phyloP scores from a whole-genome alignment of 1,284 basidiomycete species.

The Sporisorium exsertum region DNA sequence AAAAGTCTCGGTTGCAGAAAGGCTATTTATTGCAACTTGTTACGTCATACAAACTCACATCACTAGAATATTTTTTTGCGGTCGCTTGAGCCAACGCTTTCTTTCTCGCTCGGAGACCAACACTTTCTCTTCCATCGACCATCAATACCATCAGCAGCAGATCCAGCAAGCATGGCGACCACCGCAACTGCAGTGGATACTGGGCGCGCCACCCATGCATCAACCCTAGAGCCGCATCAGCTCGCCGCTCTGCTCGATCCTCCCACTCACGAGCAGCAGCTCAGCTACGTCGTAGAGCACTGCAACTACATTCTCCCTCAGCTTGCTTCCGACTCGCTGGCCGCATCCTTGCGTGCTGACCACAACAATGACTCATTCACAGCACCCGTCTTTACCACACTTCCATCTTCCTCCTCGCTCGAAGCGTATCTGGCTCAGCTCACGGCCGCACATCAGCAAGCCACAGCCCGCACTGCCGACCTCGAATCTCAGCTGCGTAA shows the following conservation, averaged over 20 bases:
- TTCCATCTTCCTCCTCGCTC: slow-evolving; percentile 35
- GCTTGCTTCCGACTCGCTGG: slow-evolving; percentile 33
- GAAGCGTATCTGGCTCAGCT: slow-evolving; percentile 35
- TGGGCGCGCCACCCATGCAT: not conserved
- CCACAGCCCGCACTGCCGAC: slow-evolving; percentile 13
- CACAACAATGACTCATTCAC: not conserved
- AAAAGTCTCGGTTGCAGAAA: not conserved
- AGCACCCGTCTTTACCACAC: slow-evolving; percentile 16
- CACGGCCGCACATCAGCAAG: slow-evolving; percentile 21
- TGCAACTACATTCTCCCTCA: slow-evolving; percentile 45
- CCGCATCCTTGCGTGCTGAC: slow-evolving; percentile 13
- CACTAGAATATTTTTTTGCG: no score
- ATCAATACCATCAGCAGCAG: not conserved
- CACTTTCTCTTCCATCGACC: not conserved
- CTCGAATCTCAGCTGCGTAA: slow-evolving; percentile 35
- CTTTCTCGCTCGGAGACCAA: not conserved
- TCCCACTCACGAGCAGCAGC: slow-evolving; percentile 20
- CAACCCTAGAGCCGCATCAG: slow-evolving; percentile 37
- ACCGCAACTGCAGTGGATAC: not conserved
- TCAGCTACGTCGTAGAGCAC: slow-evolving; percentile 39
- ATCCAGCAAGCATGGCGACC: slow-evolving; percentile 11
- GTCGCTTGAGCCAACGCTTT: not conserved
- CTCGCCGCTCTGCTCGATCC: slow-evolving; percentile 23
- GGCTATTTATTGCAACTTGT: no score
- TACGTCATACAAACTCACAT: not conserved